Evolutionary conservation across 2,329 filamentous ascomycete species (phyloP), one percentile per base, ranked within the genome.

Genomic region (Dichotomopilus funicola): DNA sequence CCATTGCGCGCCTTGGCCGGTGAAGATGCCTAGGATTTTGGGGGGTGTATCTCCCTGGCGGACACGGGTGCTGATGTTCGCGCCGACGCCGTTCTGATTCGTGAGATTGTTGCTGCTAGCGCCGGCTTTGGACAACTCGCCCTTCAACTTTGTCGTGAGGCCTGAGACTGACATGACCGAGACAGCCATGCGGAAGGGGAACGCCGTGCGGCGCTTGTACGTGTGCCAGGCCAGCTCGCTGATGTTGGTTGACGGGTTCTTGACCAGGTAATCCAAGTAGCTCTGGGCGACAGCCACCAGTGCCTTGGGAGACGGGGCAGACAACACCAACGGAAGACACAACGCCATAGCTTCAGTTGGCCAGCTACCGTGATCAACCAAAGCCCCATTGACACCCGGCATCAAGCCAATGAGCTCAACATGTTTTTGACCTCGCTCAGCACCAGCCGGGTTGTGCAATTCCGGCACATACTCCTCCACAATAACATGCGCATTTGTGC

Each of bases 1-100:
- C 70, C 73, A 77, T 49, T 77, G 74, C 0, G 73, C 73, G 1
- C 75, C 75, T 54, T 77, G 75, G 5, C 75, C 74, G 0, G 73
- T 76, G 62, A 76, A 77, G 31, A 73, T 63, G 41, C 64, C 62
- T 6, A 67, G 50, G 37, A 66, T 62, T 36, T 60, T 67, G 1
- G 66, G 62, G n/a, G 54, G 49, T 9, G 57, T 54, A 3, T 57
- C 44, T 0, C 52, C 31, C 0, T 58, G 49, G 6, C 65, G 63
- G 3, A 60, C 61, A 3, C 71, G 67, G 10, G 50, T 59, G 0
- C 64, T 63, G n/a, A 58, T 57, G 6, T 12, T 57, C 43, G 7
- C 19, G 13, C 8, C 46, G 7, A 27, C 3, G 19, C 19, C 19
- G 19, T 27, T 27, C 2, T 27, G 19, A 27, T 27, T 27, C 19